Percentiles rank a stretch among this genome's conserved stretches.
Evolutionary conservation across 495 filamentous ascomycete species (phyloP).

Genomic region (Melanomma pulvis-pyrius): DNA sequence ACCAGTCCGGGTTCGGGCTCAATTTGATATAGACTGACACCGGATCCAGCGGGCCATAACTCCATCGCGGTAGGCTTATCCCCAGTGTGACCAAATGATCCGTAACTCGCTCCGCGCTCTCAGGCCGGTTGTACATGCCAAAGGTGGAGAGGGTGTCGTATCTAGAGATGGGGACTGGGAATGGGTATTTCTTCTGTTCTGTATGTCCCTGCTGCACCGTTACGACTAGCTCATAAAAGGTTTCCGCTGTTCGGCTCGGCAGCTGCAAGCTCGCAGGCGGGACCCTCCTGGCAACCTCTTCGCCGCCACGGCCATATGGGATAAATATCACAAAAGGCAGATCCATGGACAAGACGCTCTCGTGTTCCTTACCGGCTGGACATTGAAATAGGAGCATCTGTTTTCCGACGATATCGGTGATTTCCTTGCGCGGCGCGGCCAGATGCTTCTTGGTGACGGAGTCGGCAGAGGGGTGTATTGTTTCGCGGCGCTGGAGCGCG

Average conservation of each 20-base stretch:
- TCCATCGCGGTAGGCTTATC: constrained; percentile 91
- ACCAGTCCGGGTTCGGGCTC: constrained; percentile 87
- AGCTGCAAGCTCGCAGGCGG: constrained; percentile 92
- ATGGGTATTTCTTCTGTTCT: constrained; percentile 84
- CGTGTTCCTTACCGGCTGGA: constrained; percentile 76
- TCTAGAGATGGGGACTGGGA: constrained; percentile 85
- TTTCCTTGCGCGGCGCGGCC: constrained; percentile 88
- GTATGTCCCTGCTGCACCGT: constrained; percentile 87
- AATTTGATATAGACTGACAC: constrained; percentile 94
- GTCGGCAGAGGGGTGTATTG: constrained; percentile 94
- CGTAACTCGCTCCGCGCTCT: constrained; percentile 77
- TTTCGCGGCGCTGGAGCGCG: constrained; percentile 88
- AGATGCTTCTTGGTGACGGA: constrained; percentile 90
- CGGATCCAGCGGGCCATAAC: constrained; percentile 92
- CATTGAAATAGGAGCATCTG: constrained; percentile 92
- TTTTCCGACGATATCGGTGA: constrained; percentile 89
- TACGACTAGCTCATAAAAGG: constrained; percentile 94
- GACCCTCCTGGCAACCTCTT: constrained; percentile 83
- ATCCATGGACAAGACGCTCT: constrained; percentile 94
- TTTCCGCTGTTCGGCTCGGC: constrained; percentile 89
- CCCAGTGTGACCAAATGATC: constrained; percentile 92
- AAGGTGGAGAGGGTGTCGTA: constrained; percentile 98
- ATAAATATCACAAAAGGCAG: constrained; percentile 96
- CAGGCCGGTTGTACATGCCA: constrained; percentile 98
- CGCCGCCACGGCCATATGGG: constrained; percentile 85